These are phyloP conservation scores for Phytophthora nicotianae DNA, from an alignment of 352 stramenopile species.

Conservation along the genomic window DNA sequence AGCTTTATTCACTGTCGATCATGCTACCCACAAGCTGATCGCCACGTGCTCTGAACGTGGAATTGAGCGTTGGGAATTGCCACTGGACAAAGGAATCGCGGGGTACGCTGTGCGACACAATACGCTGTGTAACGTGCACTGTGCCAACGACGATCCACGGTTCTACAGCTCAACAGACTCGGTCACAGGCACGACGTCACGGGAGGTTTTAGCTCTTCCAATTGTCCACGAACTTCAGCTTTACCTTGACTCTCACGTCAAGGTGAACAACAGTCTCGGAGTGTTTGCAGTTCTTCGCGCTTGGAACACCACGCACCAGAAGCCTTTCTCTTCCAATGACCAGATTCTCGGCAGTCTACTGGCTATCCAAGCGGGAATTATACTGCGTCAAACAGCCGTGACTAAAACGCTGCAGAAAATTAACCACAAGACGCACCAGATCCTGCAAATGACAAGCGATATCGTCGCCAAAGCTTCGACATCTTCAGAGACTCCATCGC, in stretches of 20 bases:
- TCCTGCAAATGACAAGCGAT: constrained; percentile 50
- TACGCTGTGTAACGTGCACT: constrained; percentile 60
- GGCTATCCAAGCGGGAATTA: constrained; percentile 60
- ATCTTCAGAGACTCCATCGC: constrained; percentile 16
- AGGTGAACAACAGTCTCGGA: constrained; percentile 25
- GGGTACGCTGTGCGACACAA: constrained; percentile 61
- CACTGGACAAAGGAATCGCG: constrained; percentile 73
- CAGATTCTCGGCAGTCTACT: constrained; percentile 69
- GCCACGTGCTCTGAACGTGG: constrained; percentile 48
- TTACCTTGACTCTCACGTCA: constrained; percentile 22
- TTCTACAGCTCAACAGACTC: constrained; percentile 83
- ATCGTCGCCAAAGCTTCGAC: constrained; percentile 45
- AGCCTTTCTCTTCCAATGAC: constrained; percentile 76
- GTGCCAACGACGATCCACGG: constrained; percentile 71
- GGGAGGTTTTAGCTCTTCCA: constrained; percentile 69
- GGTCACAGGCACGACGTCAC: constrained; percentile 60
- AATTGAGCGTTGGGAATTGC: constrained; percentile 58
- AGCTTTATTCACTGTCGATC: constrained; percentile 63
- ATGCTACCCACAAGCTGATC: constrained; percentile 45
- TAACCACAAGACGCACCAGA: constrained; percentile 62
- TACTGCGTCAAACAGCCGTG: constrained; percentile 59
- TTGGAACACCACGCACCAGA: constrained; percentile 77
- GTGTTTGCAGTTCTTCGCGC: constrained; percentile 70
- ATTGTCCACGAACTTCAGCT: constrained; percentile 63
- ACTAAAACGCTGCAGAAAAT: constrained; percentile 57